phyloP scores from a whole-genome alignment of 2,329 filamentous ascomycete genomes.

The Orbilia quercus region DNA sequence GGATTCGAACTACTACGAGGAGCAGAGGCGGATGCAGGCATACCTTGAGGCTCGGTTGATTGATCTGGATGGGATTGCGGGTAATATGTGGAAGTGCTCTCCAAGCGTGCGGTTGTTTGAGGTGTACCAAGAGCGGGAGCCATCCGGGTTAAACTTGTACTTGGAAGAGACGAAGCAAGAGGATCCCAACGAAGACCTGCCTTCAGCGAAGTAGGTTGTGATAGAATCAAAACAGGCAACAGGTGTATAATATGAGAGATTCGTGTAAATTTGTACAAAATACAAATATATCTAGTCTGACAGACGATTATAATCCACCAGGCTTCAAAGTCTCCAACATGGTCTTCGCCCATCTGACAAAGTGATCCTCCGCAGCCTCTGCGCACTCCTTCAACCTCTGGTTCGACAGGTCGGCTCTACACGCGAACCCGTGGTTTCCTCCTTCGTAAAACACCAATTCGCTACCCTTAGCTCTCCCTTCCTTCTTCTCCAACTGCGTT shows the following conservation, averaged over 20 bases:
- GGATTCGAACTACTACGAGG: slow-evolving; percentile 14
- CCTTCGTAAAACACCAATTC: slow-evolving; percentile 46
- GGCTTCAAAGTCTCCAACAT: slow-evolving; percentile 32
- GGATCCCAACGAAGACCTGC: neutral
- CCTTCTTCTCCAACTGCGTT: slow-evolving; percentile 14
- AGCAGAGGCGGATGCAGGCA: slow-evolving; percentile 21
- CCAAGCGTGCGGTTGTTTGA: neutral
- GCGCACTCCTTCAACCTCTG: slow-evolving; percentile 34
- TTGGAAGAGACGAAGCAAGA: neutral
- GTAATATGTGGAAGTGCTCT: neutral
- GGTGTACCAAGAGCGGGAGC: slow-evolving; percentile 1
- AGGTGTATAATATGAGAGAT: too few species aligned
- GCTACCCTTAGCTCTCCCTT: slow-evolving; percentile 26
- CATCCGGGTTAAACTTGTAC: slow-evolving; percentile 1
- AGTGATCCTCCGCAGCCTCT: slow-evolving; percentile 37
- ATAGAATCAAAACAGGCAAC: too few species aligned
- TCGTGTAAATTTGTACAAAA: too few species aligned
- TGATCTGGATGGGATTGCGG: slow-evolving; percentile 10
- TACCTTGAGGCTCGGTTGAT: slow-evolving; percentile 16
- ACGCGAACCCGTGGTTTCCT: slow-evolving; percentile 49
- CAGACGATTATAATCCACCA: neutral
- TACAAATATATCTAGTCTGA: neutral
- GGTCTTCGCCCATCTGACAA: slow-evolving; percentile 35
- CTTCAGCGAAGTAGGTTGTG: too few species aligned
- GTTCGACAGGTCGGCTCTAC: slow-evolving; percentile 37